These are phyloP conservation scores for Linaria vulgaris DNA, from an alignment of 257 asterid genomes.

Conservation along the genomic window DNA sequence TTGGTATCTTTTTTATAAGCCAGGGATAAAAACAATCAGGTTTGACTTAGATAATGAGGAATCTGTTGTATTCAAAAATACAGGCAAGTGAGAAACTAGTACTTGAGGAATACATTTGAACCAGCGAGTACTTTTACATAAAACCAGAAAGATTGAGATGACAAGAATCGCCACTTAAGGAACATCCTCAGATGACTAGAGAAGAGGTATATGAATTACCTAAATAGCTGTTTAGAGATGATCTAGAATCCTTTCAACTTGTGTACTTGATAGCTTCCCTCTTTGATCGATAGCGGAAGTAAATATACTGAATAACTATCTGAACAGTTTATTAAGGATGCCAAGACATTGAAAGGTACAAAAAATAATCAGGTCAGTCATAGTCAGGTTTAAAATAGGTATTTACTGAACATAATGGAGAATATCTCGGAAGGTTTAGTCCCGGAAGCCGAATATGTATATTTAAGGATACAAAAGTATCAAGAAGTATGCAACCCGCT, in stretches of 20 bases:
- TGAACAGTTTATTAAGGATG: conserved; percentile 42
- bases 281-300: conserved; percentile 41
- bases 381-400: neutral
- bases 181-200: neutral
- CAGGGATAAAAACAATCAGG: neutral
- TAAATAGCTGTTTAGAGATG: conserved; percentile 17
- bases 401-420: neutral
- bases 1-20: neutral
- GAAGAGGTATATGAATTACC: conserved; percentile 27
- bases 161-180: neutral
- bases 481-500: conserved; percentile 66
- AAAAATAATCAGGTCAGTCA: neutral
- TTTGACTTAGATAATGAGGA: no score
- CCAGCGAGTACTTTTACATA: no score
- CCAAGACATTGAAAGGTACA: neutral
- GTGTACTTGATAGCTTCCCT: conserved; percentile 29
- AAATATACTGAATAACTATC: conserved; percentile 55
- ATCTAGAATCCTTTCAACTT: conserved; percentile 27
- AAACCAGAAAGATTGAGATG: no score
- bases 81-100: no score
- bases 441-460: neutral
- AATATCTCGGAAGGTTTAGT: neutral
- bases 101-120: no score
- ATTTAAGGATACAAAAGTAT: conserved; percentile 61
- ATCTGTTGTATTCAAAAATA: no score